Conservation (phyloP, 352 stramenopile species). For the Phytopythium cucurbitacearum region DNA sequence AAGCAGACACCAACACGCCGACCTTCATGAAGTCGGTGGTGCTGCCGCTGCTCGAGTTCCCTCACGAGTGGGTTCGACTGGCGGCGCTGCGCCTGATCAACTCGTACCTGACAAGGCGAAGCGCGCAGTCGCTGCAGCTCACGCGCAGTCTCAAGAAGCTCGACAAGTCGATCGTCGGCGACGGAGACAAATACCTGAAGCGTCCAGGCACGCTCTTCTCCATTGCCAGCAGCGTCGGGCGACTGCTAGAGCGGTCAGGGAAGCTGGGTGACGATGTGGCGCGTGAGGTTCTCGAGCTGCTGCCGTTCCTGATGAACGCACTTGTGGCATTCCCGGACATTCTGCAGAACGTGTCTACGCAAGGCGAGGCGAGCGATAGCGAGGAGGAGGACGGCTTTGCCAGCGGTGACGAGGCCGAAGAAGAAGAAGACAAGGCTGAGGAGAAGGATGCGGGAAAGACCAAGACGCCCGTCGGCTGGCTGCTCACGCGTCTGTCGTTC, state of each 20-base stretch:
- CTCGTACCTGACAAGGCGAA: conserved; percentile 62
- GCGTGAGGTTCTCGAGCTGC: conserved; percentile 45
- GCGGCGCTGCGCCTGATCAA: conserved; percentile 48
- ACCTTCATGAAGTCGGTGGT: conserved; percentile 46
- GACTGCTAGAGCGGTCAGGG: conserved; percentile 56
- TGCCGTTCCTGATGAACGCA: conserved; percentile 62
- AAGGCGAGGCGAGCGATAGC: conserved; percentile 12
- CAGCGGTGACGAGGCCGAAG: conserved; percentile 10
- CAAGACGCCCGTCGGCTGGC: conserved; percentile 71
- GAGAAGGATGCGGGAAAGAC: conserved; percentile 37
- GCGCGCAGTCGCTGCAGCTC: conserved; percentile 39
- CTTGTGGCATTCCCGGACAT: conserved; percentile 49
- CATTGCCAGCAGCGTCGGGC: conserved; percentile 52
- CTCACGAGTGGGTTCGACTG: conserved; percentile 71
- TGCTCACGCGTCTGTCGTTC: conserved; percentile 83
- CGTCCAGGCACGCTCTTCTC: conserved; percentile 54
- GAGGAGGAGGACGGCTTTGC: conserved; percentile 11
- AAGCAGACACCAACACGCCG: conserved; percentile 9
- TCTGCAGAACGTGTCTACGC: conserved; percentile 52
- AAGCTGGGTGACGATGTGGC: conserved; percentile 46
- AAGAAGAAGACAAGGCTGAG: conserved; percentile 14
- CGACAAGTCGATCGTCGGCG: conserved; percentile 2
- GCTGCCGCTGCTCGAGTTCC: conserved; percentile 63
- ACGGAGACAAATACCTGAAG: conserved; percentile 44
- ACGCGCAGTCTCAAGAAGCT: conserved; percentile 30